Conservation (phyloP, 768 basidiomycete genomes). For the Royoungia palumana region DNA sequence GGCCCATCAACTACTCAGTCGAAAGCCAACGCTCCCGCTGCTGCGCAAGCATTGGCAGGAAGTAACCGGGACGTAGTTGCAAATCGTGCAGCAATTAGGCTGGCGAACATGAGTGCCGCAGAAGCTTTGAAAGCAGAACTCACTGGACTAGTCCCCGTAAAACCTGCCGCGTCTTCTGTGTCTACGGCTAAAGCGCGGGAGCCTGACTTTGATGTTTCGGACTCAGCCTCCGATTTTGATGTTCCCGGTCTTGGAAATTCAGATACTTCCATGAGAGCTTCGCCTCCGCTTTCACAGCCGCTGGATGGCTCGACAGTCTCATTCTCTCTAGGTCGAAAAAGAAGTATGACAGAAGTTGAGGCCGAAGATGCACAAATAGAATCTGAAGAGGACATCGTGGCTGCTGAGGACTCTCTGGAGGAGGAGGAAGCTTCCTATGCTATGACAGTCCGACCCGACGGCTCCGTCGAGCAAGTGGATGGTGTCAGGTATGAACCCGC, state of each 20-base stretch:
- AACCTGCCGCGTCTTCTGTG: conserved; percentile 31
- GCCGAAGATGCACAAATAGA: conserved; percentile 39
- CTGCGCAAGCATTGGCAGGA: conserved; percentile 72
- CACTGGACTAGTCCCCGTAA: conserved; percentile 48
- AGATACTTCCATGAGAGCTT: conserved; percentile 17
- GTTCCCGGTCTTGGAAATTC: conserved; percentile 33
- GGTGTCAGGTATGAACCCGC: conserved; percentile 71
- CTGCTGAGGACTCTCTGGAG: conserved; percentile 40
- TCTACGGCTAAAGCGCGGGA: conserved; percentile 34
- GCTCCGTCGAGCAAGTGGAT: conserved; percentile 92
- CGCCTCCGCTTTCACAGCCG: conserved; percentile 7
- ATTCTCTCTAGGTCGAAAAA: conserved; percentile 37
- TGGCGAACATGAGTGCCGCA: conserved; percentile 96
- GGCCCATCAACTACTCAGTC: conserved; percentile 59
- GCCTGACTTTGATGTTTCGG: conserved; percentile 21
- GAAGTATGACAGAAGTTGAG: conserved; percentile 42
- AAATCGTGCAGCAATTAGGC: conserved; percentile 84
- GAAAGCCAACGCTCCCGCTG: conserved; percentile 52
- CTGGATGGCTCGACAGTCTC: conserved; percentile 21
- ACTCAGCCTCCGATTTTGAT: conserved; percentile 33
- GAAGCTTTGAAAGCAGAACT: conserved; percentile 91
- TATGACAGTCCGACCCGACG: conserved; percentile 83
- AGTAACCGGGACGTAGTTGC: conserved; percentile 90
- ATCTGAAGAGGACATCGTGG: conserved; percentile 22
- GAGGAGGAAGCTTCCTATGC: conserved; percentile 51